Evolutionary conservation across 106 monocot genomes (phyloP), one percentile per base, ranked within the genome.

Genomic region (Dactylorhiza incarnata): DNA sequence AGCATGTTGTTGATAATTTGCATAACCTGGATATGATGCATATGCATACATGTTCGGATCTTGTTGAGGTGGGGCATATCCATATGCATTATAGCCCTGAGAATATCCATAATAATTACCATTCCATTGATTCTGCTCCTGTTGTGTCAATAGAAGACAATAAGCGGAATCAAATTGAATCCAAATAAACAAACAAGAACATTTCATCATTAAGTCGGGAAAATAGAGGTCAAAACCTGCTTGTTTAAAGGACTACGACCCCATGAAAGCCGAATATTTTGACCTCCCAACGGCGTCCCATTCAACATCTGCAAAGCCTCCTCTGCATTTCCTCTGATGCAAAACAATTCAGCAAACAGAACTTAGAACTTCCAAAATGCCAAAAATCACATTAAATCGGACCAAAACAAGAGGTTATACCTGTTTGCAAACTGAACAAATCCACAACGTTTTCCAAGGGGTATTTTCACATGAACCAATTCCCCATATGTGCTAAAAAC

Each of bases 361-460:
- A 66, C 17, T 4, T 8, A 66, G 14, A 66, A 7, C 9, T 52
- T 52, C 14, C 17, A 0, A 24, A 66, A 8, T 26, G 6, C 2
- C 15, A 45, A 17, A 15, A 69, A 16, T 8, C 16, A 45, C 7
- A 69, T 12, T 13, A 66, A 66, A 37, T 13, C 37, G 3, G n/a
- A 13, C 29, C 37, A 46, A 69, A 19, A 69, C 17, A 16, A 17
- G 23, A 44, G 44, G 16, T 12, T 7, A 29, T 49, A 89, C 88
- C 88, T 89, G 76, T 75, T 83, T 6, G 83, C 68, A 85, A 85
- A 89, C 73, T 89, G 88, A 53, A 89, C 88, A 83, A 89, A 89
- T 9, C 85, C 88, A 73, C 88, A 89, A 50, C 83, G 85, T 49
- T 89, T 89, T 67, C 83, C 83, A 23, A 81, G 66, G 75, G 89